phyloP scores from a whole-genome alignment of 257 asterid genomes.

The Striga asiatica region DNA sequence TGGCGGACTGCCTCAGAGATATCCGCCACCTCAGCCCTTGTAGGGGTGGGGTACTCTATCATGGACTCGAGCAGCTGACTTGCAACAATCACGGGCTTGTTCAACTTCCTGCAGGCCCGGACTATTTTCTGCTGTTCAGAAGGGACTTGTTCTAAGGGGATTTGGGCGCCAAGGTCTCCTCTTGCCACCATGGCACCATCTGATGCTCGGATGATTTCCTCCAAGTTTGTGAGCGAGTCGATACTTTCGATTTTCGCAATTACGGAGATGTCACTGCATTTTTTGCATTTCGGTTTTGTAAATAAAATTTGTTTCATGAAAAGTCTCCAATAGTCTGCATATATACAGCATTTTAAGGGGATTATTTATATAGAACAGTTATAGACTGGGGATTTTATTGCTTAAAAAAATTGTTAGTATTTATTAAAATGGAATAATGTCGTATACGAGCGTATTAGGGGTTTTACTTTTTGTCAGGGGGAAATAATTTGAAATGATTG shows the following conservation, averaged over 20 bases:
- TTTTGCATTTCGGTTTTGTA: neutral
- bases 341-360: no score
- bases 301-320: neutral
- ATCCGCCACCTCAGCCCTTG: slow-evolving; percentile 99
- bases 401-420: no score
- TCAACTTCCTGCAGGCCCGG: slow-evolving; percentile 74
- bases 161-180: slow-evolving; percentile 98
- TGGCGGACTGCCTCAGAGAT: slow-evolving; percentile 98
- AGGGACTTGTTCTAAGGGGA: slow-evolving; percentile 96
- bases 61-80: slow-evolving; percentile 95
- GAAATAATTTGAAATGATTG: no score
- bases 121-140: slow-evolving; percentile 89
- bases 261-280: slow-evolving; percentile 76
- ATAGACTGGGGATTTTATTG: no score
- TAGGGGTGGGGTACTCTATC: slow-evolving; percentile 98
- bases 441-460: no score
- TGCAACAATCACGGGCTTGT: slow-evolving; percentile 92
- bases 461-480: no score
- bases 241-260: slow-evolving; percentile 93
- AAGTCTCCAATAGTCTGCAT: no score
- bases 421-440: no score
- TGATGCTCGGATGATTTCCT: slow-evolving; percentile 80
- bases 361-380: no score
- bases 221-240: slow-evolving; percentile 86
- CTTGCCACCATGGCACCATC: slow-evolving; percentile 99